These are phyloP conservation scores for Pseudoneurospora amorphoporcata DNA, from an alignment of 495 filamentous ascomycete genomes.

Conservation along the genomic window DNA sequence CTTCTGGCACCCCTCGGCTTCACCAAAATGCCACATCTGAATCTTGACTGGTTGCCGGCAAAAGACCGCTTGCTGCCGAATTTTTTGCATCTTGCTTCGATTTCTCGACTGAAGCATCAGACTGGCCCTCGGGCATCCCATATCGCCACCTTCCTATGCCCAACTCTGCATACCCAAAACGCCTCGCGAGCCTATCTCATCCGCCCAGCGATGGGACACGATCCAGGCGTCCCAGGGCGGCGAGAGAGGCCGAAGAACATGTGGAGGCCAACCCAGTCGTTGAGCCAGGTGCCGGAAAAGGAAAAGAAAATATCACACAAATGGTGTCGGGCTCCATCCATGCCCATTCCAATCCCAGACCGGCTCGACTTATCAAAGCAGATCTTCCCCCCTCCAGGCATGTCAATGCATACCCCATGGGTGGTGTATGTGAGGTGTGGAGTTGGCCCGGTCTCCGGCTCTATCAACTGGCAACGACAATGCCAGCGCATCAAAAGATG, in stretches of 20 bases:
- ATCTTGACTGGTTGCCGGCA: conserved; percentile 24
- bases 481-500: conserved; percentile 89
- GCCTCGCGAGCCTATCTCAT: background rate
- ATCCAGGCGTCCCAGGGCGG: background rate
- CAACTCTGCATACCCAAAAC: conserved; percentile 30
- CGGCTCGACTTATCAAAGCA: conserved; percentile 34
- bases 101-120: conserved; percentile 11
- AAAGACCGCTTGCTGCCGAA: conserved; percentile 10
- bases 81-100: conserved; percentile 13
- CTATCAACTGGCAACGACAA: conserved; percentile 72
- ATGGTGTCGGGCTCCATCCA: conserved; percentile 25
- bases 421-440: conserved; percentile 35
- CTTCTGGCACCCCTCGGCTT: conserved; percentile 15
- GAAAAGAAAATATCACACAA: conserved; percentile 21
- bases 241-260: background rate
- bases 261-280: background rate
- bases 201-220: background rate
- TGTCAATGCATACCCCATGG: conserved; percentile 36
- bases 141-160: conserved; percentile 36
- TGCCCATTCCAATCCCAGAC: conserved; percentile 25
- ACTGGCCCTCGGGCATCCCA: conserved; percentile 33
- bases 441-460: conserved; percentile 50
- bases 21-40: conserved; percentile 7
- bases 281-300: conserved; percentile 2
- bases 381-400: conserved; percentile 29